phyloP scores from a whole-genome alignment of 441 rosid species.

The Gossypium aridum region DNA sequence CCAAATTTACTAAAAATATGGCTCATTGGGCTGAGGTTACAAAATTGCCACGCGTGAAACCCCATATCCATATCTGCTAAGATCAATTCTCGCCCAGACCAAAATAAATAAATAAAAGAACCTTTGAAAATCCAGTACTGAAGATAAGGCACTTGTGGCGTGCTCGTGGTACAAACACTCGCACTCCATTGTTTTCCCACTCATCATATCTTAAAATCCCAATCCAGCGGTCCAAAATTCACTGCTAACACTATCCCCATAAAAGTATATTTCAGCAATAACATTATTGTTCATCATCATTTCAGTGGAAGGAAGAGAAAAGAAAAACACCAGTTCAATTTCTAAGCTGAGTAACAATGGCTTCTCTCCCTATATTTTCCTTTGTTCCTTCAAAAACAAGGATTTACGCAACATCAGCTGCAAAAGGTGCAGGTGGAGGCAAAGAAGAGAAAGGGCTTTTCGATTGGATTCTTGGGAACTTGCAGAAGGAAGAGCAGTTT shows the following conservation, averaged over 20 bases:
- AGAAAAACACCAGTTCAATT: too few relatives aligned
- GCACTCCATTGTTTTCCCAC: neutral
- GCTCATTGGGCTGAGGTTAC: neutral
- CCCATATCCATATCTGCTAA: slow-evolving; percentile 20
- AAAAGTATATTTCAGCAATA: neutral
- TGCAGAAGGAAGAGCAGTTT: slow-evolving; percentile 56
- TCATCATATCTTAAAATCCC: slow-evolving; percentile 1
- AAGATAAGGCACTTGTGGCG: slow-evolving; percentile 58
- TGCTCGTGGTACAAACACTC: slow-evolving; percentile 32
- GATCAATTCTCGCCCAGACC: neutral
- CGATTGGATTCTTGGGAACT: slow-evolving; percentile 45
- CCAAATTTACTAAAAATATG: neutral
- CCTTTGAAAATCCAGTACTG: neutral
- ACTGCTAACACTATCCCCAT: neutral
- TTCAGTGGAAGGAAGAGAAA: neutral
- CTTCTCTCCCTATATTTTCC: slow-evolving; percentile 33
- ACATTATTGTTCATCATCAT: neutral
- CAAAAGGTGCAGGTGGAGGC: slow-evolving; percentile 35
- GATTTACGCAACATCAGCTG: slow-evolving; percentile 47
- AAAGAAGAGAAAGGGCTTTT: slow-evolving; percentile 53
- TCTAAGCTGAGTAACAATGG: slow-evolving; percentile 26
- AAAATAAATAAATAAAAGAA: neutral
- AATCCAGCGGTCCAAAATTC: slow-evolving; percentile 33
- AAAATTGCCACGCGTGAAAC: slow-evolving; percentile 22
- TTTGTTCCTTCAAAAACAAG: slow-evolving; percentile 37